Evolutionary conservation across 352 stramenopile genomes (phyloP), one percentile per base, ranked within the genome.

Genomic region (Phytophthora idaei): DNA sequence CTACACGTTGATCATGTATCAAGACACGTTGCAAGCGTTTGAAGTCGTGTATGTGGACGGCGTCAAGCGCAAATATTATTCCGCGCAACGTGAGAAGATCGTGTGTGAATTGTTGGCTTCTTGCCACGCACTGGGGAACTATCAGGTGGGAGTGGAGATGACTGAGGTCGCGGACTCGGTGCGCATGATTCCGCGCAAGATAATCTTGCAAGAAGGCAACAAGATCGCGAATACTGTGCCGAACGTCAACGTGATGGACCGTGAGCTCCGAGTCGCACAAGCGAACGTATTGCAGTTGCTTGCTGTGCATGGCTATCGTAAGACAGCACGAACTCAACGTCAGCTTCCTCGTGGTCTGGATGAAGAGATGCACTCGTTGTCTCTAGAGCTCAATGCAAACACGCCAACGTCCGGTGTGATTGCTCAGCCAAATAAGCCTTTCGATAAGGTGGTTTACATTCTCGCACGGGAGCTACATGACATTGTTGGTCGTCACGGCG

Each of bases 381-480:
- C 87, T 15, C 44, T 90, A 14, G 88, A 95, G 51, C 67, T 94
- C 36, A 95, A 95, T 42, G 80, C 76, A 39, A 95, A 95, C 53
- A 92, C 86, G 2, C 70, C 86, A 17, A 89, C 85, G 14, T 64
- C 74, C 9, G 88, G 88, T n/a, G 79, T 93, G 34, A 84, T 90
- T 51, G 69, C 78, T 3, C 85, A 93, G 49, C 83, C 83, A 0
- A 93, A 83, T 58, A 93, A 94, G 48, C 83, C 84, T 25, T 94
- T 87, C 45, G 86, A 94, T 28, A 92, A 89, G 54, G 86, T 79
- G 4, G 28, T 83, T 15, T 93, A 82, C 45, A 74, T 88, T 6
- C 62, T 93, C 21, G 81, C 83, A 21, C 74, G 83, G 36, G 86
- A 94, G 61, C 81, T 94, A 15, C 71, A 89, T 53, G 81, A 94